Conservation (phyloP, 2,329 filamentous ascomycete genomes). For the Microdochium nivale region DNA sequence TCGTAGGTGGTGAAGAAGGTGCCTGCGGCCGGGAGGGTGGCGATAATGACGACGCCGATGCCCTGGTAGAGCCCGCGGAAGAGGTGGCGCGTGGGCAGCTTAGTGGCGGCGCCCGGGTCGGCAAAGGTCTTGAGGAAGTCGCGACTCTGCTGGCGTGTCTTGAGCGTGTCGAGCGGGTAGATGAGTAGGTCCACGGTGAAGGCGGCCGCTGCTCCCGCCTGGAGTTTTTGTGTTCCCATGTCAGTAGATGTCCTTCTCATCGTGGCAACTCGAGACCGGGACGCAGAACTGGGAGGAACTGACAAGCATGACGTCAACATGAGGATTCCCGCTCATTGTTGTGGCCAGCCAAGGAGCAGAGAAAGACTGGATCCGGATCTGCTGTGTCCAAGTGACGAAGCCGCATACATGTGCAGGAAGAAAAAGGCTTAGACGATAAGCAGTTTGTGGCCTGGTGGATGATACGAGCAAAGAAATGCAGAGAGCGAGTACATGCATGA, state of each 20-base stretch:
- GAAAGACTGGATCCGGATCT: not conserved
- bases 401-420: not conserved
- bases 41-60: conserved; percentile 73
- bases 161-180: conserved; percentile 83
- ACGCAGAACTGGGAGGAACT: conserved; percentile 5
- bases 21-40: conserved; percentile 75
- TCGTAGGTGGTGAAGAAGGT: conserved; percentile 91
- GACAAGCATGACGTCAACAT: conserved; percentile 19
- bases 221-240: not conserved
- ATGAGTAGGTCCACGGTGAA: conserved; percentile 80
- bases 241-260: not conserved
- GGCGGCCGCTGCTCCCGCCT: conserved; percentile 80
- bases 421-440: too few relatives aligned
- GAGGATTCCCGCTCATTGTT: conserved; percentile 16
- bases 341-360: conserved; percentile 1
- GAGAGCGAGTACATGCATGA: too few relatives aligned
- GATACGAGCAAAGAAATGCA: too few relatives aligned
- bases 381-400: not conserved
- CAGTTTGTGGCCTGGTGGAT: too few relatives aligned
- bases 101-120: conserved; percentile 42
- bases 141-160: conserved; percentile 75
- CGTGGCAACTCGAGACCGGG: not conserved
- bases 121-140: conserved; percentile 63
- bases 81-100: conserved; percentile 32
- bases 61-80: conserved; percentile 80